Percentiles rank a stretch among this genome's conserved stretches.
Evolutionary conservation across 139 green algal genomes (phyloP).

Genomic region (Coccomyxa sp.): DNA sequence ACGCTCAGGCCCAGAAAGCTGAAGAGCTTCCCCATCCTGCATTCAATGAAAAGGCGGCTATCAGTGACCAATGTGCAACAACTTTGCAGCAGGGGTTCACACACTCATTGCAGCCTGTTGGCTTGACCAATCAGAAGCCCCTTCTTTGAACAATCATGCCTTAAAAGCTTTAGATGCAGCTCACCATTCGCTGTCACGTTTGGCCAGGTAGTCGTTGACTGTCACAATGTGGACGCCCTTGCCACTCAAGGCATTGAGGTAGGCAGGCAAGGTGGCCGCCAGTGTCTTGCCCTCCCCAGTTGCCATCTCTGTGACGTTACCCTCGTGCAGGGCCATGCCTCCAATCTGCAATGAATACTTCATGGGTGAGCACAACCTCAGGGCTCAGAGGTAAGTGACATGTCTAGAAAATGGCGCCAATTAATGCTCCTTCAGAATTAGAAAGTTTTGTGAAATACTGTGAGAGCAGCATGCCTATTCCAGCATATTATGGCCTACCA

Average conservation of each 20-base stretch:
- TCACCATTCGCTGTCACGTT: constrained; percentile 73
- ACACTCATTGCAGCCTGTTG: not conserved
- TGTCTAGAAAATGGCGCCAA: not conserved
- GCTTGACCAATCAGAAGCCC: not conserved
- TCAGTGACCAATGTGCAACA: not conserved
- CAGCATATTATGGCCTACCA: constrained; percentile 39
- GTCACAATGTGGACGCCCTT: constrained; percentile 85
- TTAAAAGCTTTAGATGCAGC: too few relatives aligned
- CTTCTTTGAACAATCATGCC: not conserved
- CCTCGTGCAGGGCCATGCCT: constrained; percentile 90
- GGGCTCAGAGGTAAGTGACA: not conserved
- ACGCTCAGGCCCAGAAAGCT: constrained; percentile 77
- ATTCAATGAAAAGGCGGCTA: constrained; percentile 33
- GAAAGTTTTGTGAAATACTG: not conserved
- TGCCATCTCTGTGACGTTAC: constrained; percentile 86
- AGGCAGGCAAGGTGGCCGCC: constrained; percentile 73
- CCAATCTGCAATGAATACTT: constrained; percentile 58
- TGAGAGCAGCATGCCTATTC: not conserved
- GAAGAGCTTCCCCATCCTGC: constrained; percentile 82
- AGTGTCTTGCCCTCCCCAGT: constrained; percentile 98
- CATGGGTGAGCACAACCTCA: not conserved
- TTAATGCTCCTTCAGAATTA: not conserved
- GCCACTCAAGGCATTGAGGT: constrained; percentile 55
- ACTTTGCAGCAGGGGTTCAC: not conserved
- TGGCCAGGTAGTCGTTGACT: constrained; percentile 93